Conservation (phyloP, 1,139 yeast species). For the Meyerozyma athensensis region DNA sequence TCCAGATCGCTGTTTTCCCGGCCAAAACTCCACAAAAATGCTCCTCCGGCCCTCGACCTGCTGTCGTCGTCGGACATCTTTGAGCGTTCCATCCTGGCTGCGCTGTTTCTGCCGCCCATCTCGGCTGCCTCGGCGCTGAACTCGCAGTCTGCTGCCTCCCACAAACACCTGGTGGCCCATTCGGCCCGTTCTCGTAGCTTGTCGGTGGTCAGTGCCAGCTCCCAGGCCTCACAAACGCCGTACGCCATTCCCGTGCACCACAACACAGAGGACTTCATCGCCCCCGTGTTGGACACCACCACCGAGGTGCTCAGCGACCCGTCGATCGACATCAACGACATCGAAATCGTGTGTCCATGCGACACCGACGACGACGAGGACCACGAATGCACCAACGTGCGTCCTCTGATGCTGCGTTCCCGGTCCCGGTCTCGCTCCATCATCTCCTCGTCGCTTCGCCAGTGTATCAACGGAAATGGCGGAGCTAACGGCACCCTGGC, state of each 20-base stretch:
- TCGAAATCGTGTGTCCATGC: conserved; percentile 25
- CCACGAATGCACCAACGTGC: conserved; percentile 5
- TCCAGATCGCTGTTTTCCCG: not conserved
- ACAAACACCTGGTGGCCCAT: not conserved
- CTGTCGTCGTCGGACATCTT: conserved; percentile 3
- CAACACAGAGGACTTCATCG: conserved; percentile 25
- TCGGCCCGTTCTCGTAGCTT: not conserved
- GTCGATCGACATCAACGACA: conserved; percentile 20
- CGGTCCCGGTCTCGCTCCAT: conserved; percentile 7
- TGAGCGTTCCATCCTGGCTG: not conserved
- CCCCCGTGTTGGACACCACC: conserved; percentile 30
- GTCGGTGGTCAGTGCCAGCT: not conserved
- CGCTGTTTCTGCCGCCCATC: conserved; percentile 1
- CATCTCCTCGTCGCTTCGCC: conserved; percentile 5
- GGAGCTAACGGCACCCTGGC: conserved; percentile 7
- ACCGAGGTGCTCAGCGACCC: conserved; percentile 28
- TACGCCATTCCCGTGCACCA: conserved; percentile 21
- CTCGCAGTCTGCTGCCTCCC: not conserved
- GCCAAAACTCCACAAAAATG: not conserved
- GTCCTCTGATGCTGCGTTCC: conserved; percentile 2
- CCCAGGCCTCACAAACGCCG: not conserved
- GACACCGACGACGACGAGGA: conserved; percentile 9
- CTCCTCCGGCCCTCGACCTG: not conserved
- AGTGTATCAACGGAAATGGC: conserved; percentile 2
- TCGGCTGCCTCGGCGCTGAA: not conserved